Percentiles rank a stretch among this genome's conserved stretches.
These are phyloP conservation scores for Candida caryicola DNA, from an alignment of 805 yeast species.

Conservation along the genomic window DNA sequence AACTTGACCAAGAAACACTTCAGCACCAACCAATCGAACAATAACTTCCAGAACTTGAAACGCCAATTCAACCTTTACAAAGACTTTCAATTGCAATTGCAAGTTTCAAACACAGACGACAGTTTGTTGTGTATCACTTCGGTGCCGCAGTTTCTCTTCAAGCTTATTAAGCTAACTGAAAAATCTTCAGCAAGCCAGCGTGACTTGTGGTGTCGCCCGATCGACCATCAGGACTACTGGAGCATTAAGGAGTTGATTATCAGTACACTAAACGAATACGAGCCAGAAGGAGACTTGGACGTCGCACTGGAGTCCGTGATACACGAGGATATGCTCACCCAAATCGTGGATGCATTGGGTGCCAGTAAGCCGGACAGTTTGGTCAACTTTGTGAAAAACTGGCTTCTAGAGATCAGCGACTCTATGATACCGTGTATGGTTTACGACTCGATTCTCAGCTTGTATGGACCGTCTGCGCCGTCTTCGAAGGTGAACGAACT, in stretches of 20 bases:
- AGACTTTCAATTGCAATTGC: conserved; percentile 39
- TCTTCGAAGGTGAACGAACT: conserved; percentile 15
- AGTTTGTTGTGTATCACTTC: conserved; percentile 26
- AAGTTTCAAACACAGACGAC: conserved; percentile 13
- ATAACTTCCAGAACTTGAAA: conserved; percentile 37
- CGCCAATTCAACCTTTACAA: conserved; percentile 37
- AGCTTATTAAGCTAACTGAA: conserved; percentile 20
- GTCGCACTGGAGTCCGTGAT: conserved; percentile 17
- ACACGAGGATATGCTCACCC: conserved; percentile 15
- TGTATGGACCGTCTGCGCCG: conserved; percentile 12
- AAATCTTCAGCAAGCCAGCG: conserved; percentile 1
- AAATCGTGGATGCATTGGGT: conserved; percentile 8
- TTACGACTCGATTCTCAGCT: conserved; percentile 28
- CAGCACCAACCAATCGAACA: conserved; percentile 26
- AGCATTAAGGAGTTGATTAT: conserved; percentile 28
- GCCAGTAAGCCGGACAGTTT: conserved; percentile 8
- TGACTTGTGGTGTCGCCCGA: conserved; percentile 28
- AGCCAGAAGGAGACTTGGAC: conserved; percentile 9
- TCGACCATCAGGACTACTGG: conserved; percentile 36
- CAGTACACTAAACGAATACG: conserved; percentile 18
- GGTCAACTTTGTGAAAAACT: conserved; percentile 34
- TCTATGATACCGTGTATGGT: conserved; percentile 42
- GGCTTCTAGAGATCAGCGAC: conserved; percentile 42
- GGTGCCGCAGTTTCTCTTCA: conserved; percentile 29
- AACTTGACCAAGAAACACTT: conserved; percentile 18